These are phyloP conservation scores for Taphrina populina DNA, from an alignment of 1,139 yeast species.

Conservation along the genomic window DNA sequence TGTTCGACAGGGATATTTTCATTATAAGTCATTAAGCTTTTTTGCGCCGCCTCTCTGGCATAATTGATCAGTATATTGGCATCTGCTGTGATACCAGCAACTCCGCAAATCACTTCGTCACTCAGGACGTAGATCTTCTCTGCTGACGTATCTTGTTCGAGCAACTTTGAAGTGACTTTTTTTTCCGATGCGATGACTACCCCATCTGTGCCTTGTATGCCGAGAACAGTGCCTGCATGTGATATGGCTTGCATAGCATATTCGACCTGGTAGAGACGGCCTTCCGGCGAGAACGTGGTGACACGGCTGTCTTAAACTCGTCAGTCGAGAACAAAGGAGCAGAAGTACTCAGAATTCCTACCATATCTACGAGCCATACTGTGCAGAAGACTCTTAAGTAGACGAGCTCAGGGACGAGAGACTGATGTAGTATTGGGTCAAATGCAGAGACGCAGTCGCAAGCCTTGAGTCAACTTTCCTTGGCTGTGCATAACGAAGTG, in stretches of 20 bases:
- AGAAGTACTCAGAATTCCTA: neutral
- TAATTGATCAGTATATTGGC: constrained; percentile 86
- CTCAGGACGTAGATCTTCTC: constrained; percentile 87
- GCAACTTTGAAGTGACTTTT: constrained; percentile 84
- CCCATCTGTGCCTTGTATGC: constrained; percentile 87
- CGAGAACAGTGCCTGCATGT: constrained; percentile 97
- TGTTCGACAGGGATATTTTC: constrained; percentile 91
- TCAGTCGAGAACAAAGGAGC: neutral
- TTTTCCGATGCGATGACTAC: constrained; percentile 95
- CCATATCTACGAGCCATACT: constrained; percentile 22
- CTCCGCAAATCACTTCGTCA: constrained; percentile 86
- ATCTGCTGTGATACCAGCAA: constrained; percentile 97
- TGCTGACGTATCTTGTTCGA: constrained; percentile 90
- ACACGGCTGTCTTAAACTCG: constrained; percentile 73
- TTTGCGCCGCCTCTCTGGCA: constrained; percentile 84
- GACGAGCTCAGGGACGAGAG: too few relatives aligned
- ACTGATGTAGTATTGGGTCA: too few relatives aligned
- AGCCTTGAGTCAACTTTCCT: too few relatives aligned
- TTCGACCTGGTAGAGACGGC: constrained; percentile 94
- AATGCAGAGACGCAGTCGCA: too few relatives aligned
- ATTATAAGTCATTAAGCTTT: constrained; percentile 76
- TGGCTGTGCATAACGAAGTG: too few relatives aligned
- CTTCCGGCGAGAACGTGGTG: constrained; percentile 94
- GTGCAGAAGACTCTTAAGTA: too few relatives aligned
- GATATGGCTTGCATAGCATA: constrained; percentile 97